These are phyloP conservation scores for Domatiomyces catenatus DNA, from an alignment of 2,329 filamentous ascomycete genomes.

Conservation along the genomic window DNA sequence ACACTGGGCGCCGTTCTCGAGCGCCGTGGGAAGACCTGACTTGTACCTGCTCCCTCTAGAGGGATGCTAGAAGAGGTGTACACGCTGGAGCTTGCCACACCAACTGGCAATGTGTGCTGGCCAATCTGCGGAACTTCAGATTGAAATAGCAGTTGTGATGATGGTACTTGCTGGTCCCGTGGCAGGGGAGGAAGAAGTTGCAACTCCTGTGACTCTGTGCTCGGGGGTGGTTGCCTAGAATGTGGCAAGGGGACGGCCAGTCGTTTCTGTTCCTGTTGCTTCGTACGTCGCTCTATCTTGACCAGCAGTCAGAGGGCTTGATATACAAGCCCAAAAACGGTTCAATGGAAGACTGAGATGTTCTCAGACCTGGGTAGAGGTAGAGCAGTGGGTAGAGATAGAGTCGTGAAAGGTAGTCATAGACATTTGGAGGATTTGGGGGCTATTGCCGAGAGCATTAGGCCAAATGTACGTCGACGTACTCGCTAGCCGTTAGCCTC, in stretches of 20 bases:
- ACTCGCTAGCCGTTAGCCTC: background rate
- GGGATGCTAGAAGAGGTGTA: background rate
- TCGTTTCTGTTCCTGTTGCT: background rate
- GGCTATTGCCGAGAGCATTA: background rate
- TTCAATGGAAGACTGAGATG: background rate
- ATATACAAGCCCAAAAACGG: background rate
- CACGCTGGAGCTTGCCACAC: background rate
- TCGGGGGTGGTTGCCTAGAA: background rate
- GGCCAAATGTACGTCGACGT: background rate
- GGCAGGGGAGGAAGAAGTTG: background rate
- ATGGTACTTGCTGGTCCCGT: background rate
- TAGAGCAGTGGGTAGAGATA: background rate
- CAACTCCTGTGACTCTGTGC: background rate
- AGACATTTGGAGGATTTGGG: background rate
- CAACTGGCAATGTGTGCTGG: background rate
- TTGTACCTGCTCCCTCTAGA: background rate
- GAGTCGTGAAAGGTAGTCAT: background rate
- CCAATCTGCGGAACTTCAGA: background rate
- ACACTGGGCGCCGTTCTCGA: background rate
- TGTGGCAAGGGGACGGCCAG: background rate
- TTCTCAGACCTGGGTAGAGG: background rate
- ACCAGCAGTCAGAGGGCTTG: background rate
- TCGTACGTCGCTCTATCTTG: background rate
- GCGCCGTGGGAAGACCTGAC: background rate
- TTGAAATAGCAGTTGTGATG: background rate